Conservation (phyloP, 2,329 filamentous ascomycete genomes). For the Cytospora schulzeri region DNA sequence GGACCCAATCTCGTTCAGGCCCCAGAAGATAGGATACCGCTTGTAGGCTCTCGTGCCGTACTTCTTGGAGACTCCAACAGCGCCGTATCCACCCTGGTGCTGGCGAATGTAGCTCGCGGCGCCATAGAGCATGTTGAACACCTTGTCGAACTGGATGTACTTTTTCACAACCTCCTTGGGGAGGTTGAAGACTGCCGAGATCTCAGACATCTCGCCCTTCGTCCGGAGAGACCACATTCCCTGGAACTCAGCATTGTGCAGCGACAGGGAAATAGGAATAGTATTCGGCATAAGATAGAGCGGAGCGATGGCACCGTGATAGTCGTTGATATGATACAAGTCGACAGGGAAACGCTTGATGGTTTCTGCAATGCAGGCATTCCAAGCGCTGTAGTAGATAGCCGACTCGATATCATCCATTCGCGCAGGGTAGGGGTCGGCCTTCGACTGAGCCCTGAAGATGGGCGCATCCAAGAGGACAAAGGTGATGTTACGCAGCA, state of each 20-base stretch:
- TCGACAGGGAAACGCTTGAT: slow-evolving; percentile 54
- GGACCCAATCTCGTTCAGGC: slow-evolving; percentile 60
- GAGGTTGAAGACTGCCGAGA: slow-evolving; percentile 65
- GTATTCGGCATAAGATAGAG: slow-evolving; percentile 65
- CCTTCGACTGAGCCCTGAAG: slow-evolving; percentile 62
- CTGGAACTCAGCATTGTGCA: slow-evolving; percentile 70
- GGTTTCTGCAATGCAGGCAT: slow-evolving; percentile 64
- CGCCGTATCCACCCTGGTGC: slow-evolving; percentile 66
- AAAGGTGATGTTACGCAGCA: slow-evolving; percentile 66
- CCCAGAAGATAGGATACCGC: slow-evolving; percentile 69
- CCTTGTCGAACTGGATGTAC: slow-evolving; percentile 67
- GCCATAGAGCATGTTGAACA: slow-evolving; percentile 66
- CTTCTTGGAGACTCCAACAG: slow-evolving; percentile 66
- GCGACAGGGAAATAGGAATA: slow-evolving; percentile 61
- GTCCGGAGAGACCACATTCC: slow-evolving; percentile 68
- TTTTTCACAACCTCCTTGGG: slow-evolving; percentile 55
- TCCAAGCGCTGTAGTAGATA: slow-evolving; percentile 71
- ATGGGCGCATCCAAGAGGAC: slow-evolving; percentile 68
- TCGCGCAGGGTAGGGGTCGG: slow-evolving; percentile 64
- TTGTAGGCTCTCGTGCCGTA: slow-evolving; percentile 55
- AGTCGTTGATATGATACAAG: slow-evolving; percentile 45
- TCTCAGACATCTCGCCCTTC: slow-evolving; percentile 58
- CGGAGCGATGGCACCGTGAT: slow-evolving; percentile 51
- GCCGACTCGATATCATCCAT: slow-evolving; percentile 69
- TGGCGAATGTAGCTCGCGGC: slow-evolving; percentile 64